Conservation (phyloP, 192 early-diverging fungal species). For the Coemansia sp. region DNA sequence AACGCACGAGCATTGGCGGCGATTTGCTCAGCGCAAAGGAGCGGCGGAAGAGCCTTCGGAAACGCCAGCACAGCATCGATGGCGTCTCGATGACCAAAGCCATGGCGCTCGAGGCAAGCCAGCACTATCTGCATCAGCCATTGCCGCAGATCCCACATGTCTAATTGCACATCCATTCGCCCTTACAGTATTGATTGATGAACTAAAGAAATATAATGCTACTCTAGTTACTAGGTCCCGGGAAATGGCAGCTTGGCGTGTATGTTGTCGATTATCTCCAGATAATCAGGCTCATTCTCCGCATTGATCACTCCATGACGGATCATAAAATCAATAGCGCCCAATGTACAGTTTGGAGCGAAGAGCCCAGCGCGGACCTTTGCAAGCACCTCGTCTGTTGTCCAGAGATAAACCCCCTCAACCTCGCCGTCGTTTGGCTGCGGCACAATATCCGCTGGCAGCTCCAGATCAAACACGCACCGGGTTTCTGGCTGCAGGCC, state of each 20-base stretch:
- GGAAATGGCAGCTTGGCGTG: slow-evolving; percentile 71
- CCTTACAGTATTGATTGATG: no score
- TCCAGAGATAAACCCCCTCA: slow-evolving; percentile 57
- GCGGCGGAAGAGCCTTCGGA: slow-evolving; percentile 35
- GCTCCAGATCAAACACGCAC: slow-evolving; percentile 80
- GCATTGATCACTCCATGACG: slow-evolving; percentile 70
- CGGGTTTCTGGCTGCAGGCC: slow-evolving; percentile 83
- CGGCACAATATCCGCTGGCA: slow-evolving; percentile 63
- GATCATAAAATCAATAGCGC: slow-evolving; percentile 85
- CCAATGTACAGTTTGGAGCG: slow-evolving; percentile 82
- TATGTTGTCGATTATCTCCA: slow-evolving; percentile 65
- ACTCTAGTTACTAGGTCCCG: no score
- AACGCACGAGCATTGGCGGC: neutral
- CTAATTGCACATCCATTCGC: no score
- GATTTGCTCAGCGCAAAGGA: slow-evolving; percentile 34
- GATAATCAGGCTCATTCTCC: slow-evolving; percentile 80
- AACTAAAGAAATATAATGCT: no score
- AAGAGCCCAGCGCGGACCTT: slow-evolving; percentile 60
- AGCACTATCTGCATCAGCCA: slow-evolving; percentile 29
- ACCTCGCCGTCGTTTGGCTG: slow-evolving; percentile 12
- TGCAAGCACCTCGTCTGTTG: slow-evolving; percentile 55
- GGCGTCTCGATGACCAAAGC: slow-evolving; percentile 11
- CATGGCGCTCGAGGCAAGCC: slow-evolving; percentile 10
- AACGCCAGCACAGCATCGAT: slow-evolving; percentile 44
- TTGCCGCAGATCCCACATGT: slow-evolving; percentile 14